Conservation (phyloP, 2,329 filamentous ascomycete genomes). For the Fusarium fujikuroi region DNA sequence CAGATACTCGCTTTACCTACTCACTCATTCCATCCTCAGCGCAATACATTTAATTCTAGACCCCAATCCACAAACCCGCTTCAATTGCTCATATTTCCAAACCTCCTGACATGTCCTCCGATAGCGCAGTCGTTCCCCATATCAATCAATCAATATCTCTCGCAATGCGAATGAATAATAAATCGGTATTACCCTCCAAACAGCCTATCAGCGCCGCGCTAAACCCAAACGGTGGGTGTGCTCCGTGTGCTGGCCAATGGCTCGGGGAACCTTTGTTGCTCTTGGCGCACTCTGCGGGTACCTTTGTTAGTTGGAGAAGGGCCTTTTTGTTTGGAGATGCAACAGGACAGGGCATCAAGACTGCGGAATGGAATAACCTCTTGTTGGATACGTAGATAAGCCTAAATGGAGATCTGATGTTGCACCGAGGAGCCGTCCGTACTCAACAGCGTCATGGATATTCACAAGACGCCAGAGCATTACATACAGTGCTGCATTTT, state of each 20-base stretch:
- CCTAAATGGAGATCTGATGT: neutral
- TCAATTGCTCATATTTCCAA: neutral
- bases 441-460: neutral
- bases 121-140: neutral
- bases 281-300: conserved; percentile 26
- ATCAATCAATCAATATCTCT: neutral
- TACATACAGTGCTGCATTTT: neutral
- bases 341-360: neutral
- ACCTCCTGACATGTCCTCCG: neutral
- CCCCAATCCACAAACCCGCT: neutral
- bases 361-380: neutral
- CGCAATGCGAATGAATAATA: neutral
- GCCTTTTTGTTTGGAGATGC: conserved; percentile 17
- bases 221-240: neutral
- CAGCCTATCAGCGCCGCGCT: neutral
- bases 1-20: neutral
- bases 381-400: neutral
- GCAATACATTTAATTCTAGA: neutral
- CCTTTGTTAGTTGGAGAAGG: conserved; percentile 32
- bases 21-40: neutral
- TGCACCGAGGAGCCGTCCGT: neutral
- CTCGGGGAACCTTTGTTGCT: conserved; percentile 35
- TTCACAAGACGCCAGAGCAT: neutral
- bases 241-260: conserved; percentile 4
- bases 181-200: neutral